phyloP scores from a whole-genome alignment of 345 rosid species.

The Schrenkiella parvula region DNA sequence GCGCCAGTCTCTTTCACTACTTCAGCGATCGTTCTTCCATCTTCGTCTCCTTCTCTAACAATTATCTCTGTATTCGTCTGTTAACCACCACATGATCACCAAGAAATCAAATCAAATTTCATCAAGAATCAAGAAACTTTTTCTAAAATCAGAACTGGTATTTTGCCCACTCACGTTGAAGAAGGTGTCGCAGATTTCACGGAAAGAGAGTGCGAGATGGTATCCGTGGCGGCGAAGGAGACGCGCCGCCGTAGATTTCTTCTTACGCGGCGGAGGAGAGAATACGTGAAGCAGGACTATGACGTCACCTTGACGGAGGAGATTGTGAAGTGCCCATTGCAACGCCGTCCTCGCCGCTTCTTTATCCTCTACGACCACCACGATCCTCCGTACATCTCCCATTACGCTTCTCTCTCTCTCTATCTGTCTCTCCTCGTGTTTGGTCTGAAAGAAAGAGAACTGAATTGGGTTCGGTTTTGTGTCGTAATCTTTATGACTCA shows the following conservation, averaged over 20 bases:
- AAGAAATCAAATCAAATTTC: not conserved
- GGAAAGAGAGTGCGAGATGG: conserved; percentile 56
- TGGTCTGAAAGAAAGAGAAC: conserved; percentile 3
- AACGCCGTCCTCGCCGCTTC: conserved; percentile 52
- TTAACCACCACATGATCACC: not conserved
- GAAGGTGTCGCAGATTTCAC: conserved; percentile 47
- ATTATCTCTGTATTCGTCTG: conserved; percentile 79
- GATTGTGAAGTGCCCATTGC: conserved; percentile 55
- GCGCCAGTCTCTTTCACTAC: conserved; percentile 79
- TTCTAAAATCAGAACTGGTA: no score
- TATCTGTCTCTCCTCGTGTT: not conserved
- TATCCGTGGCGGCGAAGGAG: conserved; percentile 46
- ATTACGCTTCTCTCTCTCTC: not conserved
- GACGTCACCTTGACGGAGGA: conserved; percentile 48
- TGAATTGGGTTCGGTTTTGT: conserved; percentile 25
- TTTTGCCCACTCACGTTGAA: conserved; percentile 48
- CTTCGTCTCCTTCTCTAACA: conserved; percentile 81
- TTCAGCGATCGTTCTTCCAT: conserved; percentile 57
- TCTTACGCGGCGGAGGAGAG: conserved; percentile 40
- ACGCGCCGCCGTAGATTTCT: conserved; percentile 39
- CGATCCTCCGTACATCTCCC: conserved; percentile 45
- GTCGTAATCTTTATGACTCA: conserved; percentile 27
- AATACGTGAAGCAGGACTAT: conserved; percentile 57
- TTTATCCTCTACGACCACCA: conserved; percentile 54
- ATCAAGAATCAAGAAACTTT: not conserved